Conservation (phyloP, 805 yeast genomes). For the Saturnispora saitoi region DNA sequence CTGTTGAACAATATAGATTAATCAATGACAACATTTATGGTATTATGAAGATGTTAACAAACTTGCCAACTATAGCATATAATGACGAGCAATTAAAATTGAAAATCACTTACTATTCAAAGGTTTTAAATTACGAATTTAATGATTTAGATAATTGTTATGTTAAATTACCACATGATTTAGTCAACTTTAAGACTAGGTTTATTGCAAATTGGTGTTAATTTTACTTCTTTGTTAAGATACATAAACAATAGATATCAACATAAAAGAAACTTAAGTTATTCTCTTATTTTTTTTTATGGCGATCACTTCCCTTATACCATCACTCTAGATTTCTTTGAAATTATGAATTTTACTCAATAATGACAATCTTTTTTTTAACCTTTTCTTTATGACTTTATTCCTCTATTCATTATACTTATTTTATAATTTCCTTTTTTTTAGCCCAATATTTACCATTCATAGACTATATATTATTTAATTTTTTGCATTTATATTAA, state of each 20-base stretch:
- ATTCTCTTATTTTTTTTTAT: too few relatives aligned
- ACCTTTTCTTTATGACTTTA: constrained; percentile 3
- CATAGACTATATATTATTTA: neutral
- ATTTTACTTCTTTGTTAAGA: neutral
- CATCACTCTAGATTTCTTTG: neutral
- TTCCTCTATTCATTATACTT: constrained; percentile 1
- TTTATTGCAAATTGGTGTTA: constrained; percentile 2
- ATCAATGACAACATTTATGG: constrained; percentile 30
- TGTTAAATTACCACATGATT: constrained; percentile 26
- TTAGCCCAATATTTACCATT: neutral
- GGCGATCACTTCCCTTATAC: neutral
- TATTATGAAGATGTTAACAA: constrained; percentile 23
- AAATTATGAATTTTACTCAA: neutral
- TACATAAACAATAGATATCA: too few relatives aligned
- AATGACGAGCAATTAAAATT: constrained; percentile 11
- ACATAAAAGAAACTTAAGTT: too few relatives aligned
- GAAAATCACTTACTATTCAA: constrained; percentile 23
- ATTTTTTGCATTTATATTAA: neutral
- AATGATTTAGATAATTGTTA: constrained; percentile 30
- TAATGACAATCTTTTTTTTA: neutral
- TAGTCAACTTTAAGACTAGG: constrained; percentile 20
- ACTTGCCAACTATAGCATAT: constrained; percentile 3
- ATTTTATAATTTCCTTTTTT: neutral
- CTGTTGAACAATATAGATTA: constrained; percentile 29
- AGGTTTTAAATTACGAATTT: constrained; percentile 27